Evolutionary conservation across 352 stramenopile species (phyloP), one percentile per base, ranked within the genome.

Genomic region (Elongisporangium anandrum): DNA sequence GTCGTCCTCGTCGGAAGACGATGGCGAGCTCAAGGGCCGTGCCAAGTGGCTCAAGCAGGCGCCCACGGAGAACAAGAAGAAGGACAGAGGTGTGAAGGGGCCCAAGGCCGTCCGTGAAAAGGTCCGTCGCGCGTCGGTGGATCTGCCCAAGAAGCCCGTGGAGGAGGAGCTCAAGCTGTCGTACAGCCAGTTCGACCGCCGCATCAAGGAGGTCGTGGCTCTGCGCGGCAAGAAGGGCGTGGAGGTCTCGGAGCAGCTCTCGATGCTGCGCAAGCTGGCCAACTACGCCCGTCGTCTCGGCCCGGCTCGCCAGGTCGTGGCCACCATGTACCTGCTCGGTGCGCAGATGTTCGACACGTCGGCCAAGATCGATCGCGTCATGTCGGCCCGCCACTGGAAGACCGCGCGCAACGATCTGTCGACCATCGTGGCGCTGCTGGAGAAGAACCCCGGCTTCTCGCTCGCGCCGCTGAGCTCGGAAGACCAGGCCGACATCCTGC

Each of bases 31-130:
- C 57, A 98, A 98, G 80, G 96, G 96, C 52, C 94, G 96, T 74
- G 94, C 94, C 7, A 85, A 82, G 51, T 99, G 96, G 96, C 75
- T 99, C 29, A 99, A 99, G 83, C 90, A 94, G 66, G 92, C 86
- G 26, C 66, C 79, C 9, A 80, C 77, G 34, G 80, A 85, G 51
- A 87, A 69, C 13, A 87, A 86, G 60, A 89, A 86, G 68, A 72
- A 71, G 52, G 53, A 66, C 24, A 79, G 75, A 59, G 70, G 62
- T 6, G 69, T 66, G 22, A 87, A 77, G 68, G 39, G 68, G 10
- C 62, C 68, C 19, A 75, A 79, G 56, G 62, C 71, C 49, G 64
- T 62, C 10, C 83, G 89, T 29, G 74, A 81, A 49, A 79, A 88
- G 59, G 76, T 80, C 51, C 77, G 74, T 47, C 72, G 62, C 23